These are phyloP conservation scores for Ogataea angusta DNA, from an alignment of 805 yeast genomes.

Conservation along the genomic window DNA sequence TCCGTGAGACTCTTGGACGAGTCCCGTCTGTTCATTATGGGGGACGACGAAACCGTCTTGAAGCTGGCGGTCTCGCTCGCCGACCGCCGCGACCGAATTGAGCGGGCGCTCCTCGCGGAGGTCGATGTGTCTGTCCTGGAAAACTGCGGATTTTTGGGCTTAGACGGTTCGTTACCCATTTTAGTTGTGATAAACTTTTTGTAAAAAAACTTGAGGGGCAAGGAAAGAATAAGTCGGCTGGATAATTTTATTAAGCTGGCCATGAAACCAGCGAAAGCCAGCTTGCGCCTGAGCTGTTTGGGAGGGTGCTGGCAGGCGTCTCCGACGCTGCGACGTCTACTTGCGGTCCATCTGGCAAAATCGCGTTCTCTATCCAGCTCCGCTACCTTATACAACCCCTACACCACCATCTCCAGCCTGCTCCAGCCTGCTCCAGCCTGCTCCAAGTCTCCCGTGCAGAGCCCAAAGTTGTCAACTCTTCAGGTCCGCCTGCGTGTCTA, in stretches of 20 bases:
- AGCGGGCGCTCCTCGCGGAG: slow-evolving; percentile 29
- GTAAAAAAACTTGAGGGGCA: slow-evolving; percentile 10
- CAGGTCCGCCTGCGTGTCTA: too few relatives aligned
- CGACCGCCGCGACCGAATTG: slow-evolving; percentile 30
- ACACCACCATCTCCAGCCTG: too few relatives aligned
- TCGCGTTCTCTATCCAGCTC: too few relatives aligned
- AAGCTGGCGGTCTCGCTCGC: slow-evolving; percentile 21
- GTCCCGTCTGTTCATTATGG: slow-evolving; percentile 26
- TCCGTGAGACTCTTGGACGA: slow-evolving; percentile 24
- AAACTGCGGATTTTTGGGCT: slow-evolving; percentile 28
- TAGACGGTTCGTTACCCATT: slow-evolving; percentile 37
- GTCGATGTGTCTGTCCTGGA: slow-evolving; percentile 32
- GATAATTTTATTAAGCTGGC: neutral
- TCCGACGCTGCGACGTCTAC: too few relatives aligned
- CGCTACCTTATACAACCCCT: too few relatives aligned
- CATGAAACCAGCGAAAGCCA: too few relatives aligned
- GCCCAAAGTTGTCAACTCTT: too few relatives aligned
- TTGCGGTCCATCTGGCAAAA: too few relatives aligned
- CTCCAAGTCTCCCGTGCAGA: neutral
- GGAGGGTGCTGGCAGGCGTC: too few relatives aligned
- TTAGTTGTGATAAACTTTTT: slow-evolving; percentile 7
- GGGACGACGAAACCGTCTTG: slow-evolving; percentile 23
- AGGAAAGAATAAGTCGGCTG: slow-evolving; percentile 2
- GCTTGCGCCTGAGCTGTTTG: too few relatives aligned
- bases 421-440: too few relatives aligned